Evolutionary conservation across 768 basidiomycete genomes (phyloP).

Genomic region (Boletellus emodensis): DNA sequence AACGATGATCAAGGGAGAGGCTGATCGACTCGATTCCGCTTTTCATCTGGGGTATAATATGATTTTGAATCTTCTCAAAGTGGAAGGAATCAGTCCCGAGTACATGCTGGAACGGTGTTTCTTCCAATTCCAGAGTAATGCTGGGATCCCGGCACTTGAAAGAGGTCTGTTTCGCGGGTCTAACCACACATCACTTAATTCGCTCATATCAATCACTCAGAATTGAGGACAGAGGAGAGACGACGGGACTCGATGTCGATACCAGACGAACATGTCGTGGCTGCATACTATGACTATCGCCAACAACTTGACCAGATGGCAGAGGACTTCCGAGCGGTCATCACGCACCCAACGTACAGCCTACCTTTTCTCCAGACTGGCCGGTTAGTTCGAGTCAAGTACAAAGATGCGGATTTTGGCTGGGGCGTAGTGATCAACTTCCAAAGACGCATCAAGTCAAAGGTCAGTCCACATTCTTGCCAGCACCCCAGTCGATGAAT

Average conservation of each 20-base stretch:
- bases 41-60: constrained; percentile 99
- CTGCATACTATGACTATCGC: constrained; percentile 90
- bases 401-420: constrained; percentile 86
- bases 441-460: constrained; percentile 80
- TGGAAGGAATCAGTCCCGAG: constrained; percentile 97
- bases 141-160: constrained; percentile 82
- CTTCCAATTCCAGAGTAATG: constrained; percentile 96
- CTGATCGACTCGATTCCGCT: constrained; percentile 94
- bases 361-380: constrained; percentile 91
- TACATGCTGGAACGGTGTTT: constrained; percentile 98
- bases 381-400: constrained; percentile 85
- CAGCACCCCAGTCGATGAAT: background rate
- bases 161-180: constrained; percentile 52
- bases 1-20: constrained; percentile 97
- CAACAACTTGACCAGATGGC: constrained; percentile 88
- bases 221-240: constrained; percentile 71
- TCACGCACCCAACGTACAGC: constrained; percentile 94
- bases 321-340: constrained; percentile 84
- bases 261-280: constrained; percentile 76
- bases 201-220: constrained; percentile 37
- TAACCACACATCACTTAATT: background rate
- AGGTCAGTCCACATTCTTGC: constrained; percentile 41
- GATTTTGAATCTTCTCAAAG: constrained; percentile 97
- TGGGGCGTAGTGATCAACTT: constrained; percentile 96
- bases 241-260: constrained; percentile 61